Evolutionary conservation across 208 protist species (phyloP), one percentile per base, ranked within the genome.

Genomic region (Trichomonas tenax): DNA sequence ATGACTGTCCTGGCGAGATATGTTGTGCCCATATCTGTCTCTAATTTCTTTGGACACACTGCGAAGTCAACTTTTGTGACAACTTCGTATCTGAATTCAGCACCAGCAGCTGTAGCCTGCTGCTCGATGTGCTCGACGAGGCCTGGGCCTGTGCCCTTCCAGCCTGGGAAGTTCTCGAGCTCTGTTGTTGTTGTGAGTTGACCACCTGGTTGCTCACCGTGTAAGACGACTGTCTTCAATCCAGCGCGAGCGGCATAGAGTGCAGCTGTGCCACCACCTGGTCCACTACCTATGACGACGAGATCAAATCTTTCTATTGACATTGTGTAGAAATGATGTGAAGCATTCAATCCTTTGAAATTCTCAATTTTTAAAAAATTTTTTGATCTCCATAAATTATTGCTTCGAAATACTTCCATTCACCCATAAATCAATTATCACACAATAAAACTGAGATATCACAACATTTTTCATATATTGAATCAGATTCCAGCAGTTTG

Each of bases 171-270:
- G 95, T 98, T 98, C 72, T 98, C 97, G 40, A 98, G 97, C 45
- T 98, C 97, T 48, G 97, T 98, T 31, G 97, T 98, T 21, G 97
- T 98, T 31, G 97, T 98, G 34, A 98, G 96, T 96, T 98, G 97
- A 45, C 98, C 98, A 40, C 98, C 97, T 21, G 97, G 96, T 8
- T 23, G 10, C 0, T 81, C 10, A 36, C 97, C 97, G 21, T 96
- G 86, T 48, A 96, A 63, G 31, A 97, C 51, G 46, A 97, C 8
- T 31, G 97, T 96, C 81, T 97, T 96, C 44, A 97, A 82, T 38
- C 97, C 96, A 63, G 97, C 97, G 15, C 98, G 97, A 21, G 96
- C 98, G 41, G 96, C 45, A 95, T 98, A 98, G 44, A 98, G 96
- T n/a, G 97, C 98, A 0, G 98, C 97, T 23, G 98, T 98, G 96